A percentile compares a stretch with the other conserved stretches of the same genome.
These are phyloP conservation scores for Penicillium sp. DNA, from an alignment of 2,329 filamentous ascomycete species.

Conservation along the genomic window DNA sequence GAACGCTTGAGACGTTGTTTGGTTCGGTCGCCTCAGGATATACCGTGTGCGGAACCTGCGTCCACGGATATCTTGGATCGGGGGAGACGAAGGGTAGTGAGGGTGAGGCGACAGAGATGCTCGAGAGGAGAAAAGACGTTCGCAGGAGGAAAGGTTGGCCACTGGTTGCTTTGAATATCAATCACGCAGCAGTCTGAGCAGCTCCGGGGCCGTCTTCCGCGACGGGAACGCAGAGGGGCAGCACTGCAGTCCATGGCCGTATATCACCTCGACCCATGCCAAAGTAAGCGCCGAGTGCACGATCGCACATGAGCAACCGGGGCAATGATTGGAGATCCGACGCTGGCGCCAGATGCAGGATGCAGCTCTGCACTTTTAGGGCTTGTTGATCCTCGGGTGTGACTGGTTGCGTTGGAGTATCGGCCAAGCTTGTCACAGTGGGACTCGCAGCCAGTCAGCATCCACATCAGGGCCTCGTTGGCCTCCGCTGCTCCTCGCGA, in stretches of 20 bases:
- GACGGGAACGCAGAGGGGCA: constrained; percentile 16
- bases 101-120: constrained; percentile 17
- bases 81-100: constrained; percentile 7
- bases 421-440: constrained; percentile 32
- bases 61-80: constrained; percentile 18
- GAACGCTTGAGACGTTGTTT: constrained; percentile 5
- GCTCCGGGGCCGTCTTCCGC: neutral
- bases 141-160: constrained; percentile 12
- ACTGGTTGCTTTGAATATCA: constrained; percentile 27
- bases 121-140: constrained; percentile 16
- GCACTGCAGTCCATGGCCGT: constrained; percentile 17
- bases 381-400: constrained; percentile 8
- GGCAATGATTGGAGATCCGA: constrained; percentile 14
- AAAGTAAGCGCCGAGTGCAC: constrained; percentile 28
- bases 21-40: constrained; percentile 12
- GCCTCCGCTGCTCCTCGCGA: constrained; percentile 9
- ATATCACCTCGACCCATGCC: constrained; percentile 18
- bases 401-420: constrained; percentile 23
- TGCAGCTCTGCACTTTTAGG: constrained; percentile 15
- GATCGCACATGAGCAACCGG: constrained; percentile 4
- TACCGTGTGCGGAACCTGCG: constrained; percentile 28
- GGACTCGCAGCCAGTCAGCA: constrained; percentile 19
- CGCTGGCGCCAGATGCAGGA: constrained; percentile 4
- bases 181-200: constrained; percentile 14
- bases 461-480: constrained; percentile 3